A percentile compares a stretch with the other conserved stretches of the same genome.
Conservation (phyloP, 805 yeast genomes). For the Yarrowia hollandica region DNA sequence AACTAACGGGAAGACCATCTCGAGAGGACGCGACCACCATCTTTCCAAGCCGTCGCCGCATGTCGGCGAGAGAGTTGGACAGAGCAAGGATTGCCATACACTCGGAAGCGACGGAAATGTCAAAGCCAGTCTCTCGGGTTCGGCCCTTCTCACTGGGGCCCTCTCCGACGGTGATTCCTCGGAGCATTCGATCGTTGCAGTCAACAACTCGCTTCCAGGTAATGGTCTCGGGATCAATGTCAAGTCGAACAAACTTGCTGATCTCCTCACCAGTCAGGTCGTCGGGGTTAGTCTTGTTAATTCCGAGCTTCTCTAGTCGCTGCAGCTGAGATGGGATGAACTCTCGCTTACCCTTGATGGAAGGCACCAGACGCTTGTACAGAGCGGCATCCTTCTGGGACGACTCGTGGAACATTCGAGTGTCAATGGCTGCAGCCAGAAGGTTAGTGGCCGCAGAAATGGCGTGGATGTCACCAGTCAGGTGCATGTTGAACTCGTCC, state of each 20-base stretch:
- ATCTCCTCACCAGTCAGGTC: constrained; percentile 77
- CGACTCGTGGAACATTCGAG: constrained; percentile 92
- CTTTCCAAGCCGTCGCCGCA: constrained; percentile 83
- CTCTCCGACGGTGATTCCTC: constrained; percentile 86
- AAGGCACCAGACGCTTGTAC: constrained; percentile 83
- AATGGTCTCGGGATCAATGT: constrained; percentile 86
- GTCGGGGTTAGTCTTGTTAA: constrained; percentile 74
- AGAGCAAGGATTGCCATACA: constrained; percentile 94
- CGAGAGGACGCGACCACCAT: constrained; percentile 84
- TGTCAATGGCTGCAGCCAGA: constrained; percentile 94
- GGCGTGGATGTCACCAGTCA: constrained; percentile 97
- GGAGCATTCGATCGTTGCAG: constrained; percentile 85
- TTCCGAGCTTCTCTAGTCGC: constrained; percentile 79
- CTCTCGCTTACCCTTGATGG: constrained; percentile 72
- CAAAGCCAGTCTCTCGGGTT: constrained; percentile 86
- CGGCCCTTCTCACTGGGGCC: constrained; percentile 92
- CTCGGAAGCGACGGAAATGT: constrained; percentile 94
- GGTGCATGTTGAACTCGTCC: constrained; percentile 98
- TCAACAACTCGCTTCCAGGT: constrained; percentile 94
- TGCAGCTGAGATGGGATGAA: constrained; percentile 78
- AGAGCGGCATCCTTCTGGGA: constrained; percentile 82
- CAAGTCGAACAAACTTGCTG: constrained; percentile 71
- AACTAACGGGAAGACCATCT: constrained; percentile 79
- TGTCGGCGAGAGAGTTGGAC: constrained; percentile 71
- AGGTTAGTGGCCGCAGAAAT: constrained; percentile 90